Conservation (phyloP, 208 protist genomes). For the Wallacemonas collosoma region DNA sequence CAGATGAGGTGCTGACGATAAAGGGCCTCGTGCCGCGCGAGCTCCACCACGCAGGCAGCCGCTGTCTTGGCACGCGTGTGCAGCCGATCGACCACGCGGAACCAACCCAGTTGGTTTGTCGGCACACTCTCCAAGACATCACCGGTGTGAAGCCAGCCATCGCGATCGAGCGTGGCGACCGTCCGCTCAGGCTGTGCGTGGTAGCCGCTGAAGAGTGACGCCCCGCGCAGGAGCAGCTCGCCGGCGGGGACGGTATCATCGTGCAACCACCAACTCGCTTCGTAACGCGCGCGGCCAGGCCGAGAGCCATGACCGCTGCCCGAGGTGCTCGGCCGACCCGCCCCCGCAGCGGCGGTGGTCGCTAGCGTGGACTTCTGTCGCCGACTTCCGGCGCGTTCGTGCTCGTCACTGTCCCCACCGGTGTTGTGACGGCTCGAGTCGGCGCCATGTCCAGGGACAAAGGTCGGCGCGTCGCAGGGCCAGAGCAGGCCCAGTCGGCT, state of each 20-base stretch:
- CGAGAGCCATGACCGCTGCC: conserved; percentile 29
- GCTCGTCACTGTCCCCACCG: conserved; percentile 9
- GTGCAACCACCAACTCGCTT: conserved; percentile 30
- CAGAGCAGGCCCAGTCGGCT: not conserved
- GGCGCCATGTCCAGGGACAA: not conserved
- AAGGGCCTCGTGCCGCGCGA: conserved; percentile 67
- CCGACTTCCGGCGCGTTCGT: too few species aligned
- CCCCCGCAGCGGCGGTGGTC: too few species aligned
- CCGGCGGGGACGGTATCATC: conserved; percentile 34
- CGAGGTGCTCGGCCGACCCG: too few species aligned
- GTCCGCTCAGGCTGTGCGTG: conserved; percentile 79
- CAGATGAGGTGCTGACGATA: conserved; percentile 59
- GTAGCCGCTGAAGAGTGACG: conserved; percentile 74
- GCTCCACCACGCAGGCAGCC: conserved; percentile 55
- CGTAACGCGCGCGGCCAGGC: conserved; percentile 24
- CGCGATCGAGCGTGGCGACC: conserved; percentile 49
- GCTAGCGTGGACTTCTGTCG: too few species aligned
- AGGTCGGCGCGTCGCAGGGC: not conserved
- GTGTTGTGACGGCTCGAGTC: conserved; percentile 51
- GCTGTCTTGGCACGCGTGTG: conserved; percentile 66
- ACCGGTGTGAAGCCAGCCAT: conserved; percentile 76
- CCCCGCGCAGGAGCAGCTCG: conserved; percentile 77
- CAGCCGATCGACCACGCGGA: conserved; percentile 72
- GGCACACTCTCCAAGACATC: conserved; percentile 58
- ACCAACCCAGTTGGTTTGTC: conserved; percentile 35